Evolutionary conservation across 345 rosid genomes (phyloP).

Genomic region (Cardamine occulta): DNA sequence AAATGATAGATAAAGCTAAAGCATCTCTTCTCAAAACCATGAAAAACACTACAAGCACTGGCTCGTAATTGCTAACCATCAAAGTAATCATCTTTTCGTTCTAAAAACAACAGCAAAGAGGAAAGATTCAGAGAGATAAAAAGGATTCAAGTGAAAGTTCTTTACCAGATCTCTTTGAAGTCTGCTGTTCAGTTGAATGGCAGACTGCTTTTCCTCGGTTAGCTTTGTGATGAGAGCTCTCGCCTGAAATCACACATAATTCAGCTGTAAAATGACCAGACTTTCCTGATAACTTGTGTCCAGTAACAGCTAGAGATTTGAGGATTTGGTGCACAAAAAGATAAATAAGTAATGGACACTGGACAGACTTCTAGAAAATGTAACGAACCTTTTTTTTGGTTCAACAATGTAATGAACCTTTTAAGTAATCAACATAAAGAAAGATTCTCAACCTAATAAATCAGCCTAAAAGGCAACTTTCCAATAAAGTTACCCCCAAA

Average conservation of each 20-base stretch:
- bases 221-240: conserved; percentile 61
- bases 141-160: conserved; percentile 7
- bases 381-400: conserved; percentile 17
- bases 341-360: conserved; percentile 6
- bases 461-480: conserved; percentile 25
- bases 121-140: not conserved
- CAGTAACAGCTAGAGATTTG: not conserved
- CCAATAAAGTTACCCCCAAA: conserved; percentile 21
- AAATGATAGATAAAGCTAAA: not conserved
- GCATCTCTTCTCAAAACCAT: conserved; percentile 3
- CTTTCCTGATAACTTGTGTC: not conserved
- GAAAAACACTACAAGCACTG: not conserved
- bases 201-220: conserved; percentile 61
- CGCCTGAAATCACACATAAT: conserved; percentile 48
- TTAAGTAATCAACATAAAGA: conserved; percentile 16
- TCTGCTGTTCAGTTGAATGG: conserved; percentile 56
- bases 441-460: conserved; percentile 29
- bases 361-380: conserved; percentile 11
- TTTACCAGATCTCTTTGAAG: conserved; percentile 79
- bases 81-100: not conserved
- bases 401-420: conserved; percentile 16
- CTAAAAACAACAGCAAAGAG: not conserved
- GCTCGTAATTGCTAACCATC: not conserved
- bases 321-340: not conserved
- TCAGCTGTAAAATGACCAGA: conserved; percentile 14